Evolutionary conservation across 2,329 filamentous ascomycete genomes (phyloP), one percentile per base, ranked within the genome.

Genomic region (Aspergillus carbonarius): DNA sequence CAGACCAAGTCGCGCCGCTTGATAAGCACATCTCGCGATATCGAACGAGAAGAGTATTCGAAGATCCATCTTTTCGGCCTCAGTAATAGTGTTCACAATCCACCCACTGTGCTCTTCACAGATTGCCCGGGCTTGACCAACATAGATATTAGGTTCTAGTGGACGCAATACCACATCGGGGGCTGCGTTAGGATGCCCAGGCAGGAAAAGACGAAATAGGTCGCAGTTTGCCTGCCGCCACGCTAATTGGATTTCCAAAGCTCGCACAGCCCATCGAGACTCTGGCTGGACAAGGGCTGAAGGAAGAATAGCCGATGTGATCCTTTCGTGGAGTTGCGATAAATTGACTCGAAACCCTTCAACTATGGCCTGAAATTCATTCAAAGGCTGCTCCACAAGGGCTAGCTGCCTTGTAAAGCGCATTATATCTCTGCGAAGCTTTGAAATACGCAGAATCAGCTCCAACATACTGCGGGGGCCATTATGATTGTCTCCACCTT

Each of bases 41-140:
- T 53, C 50, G 5, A 53, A 37, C 3, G 50, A 40, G 15, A 53
- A 42, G 23, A 18, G 23, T 3, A 17, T 25, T 5, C 9, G 35
- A 8, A 30, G 34, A 18, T 18, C 15, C 2, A 6, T 27, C 5
- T 17, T 9, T 34, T n/a, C 18, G 18, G 27, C 39, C 2, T 15
- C 4, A 7, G 27, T 9, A 7, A 53, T 53, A 1, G 23, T 12
- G 4, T 40, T 9, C 10, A 42, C 13, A 9, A 53, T 53, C 18
- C 50, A 42, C 15, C n/a, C 17, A 34, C 50, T 53, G 50, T 53
- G 50, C n/a, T 53, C 20, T 12, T 53, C 13, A n/a, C 50, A 53
- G n/a, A 40, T 42, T 1, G 7, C 15, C 17, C 37, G 13, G 23
- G 35, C 50, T 30, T 53, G 35, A 13, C 15, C n/a, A 3, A 40